Conservation (phyloP, 129 eudicot genomes). For the sunflower (Helianthus annuus) region DNA sequence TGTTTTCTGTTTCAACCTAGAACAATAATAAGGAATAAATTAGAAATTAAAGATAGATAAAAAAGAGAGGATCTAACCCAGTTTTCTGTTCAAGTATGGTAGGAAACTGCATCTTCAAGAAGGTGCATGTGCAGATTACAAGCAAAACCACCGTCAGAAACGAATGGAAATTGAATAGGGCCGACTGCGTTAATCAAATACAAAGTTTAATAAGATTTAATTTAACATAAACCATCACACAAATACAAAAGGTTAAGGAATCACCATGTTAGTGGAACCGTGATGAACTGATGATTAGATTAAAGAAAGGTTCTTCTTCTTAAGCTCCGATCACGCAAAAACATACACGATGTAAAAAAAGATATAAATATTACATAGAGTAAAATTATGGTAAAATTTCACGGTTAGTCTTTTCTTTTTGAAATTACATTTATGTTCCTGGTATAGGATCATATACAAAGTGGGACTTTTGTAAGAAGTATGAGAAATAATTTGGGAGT, state of each 20-base stretch:
- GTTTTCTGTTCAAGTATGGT: slow-evolving; percentile 93
- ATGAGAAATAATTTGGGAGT: too few species aligned
- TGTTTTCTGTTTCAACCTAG: too few species aligned
- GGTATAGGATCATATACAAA: too few species aligned
- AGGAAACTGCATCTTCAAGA: slow-evolving; percentile 92
- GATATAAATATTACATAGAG: not conserved
- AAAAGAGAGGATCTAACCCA: slow-evolving; percentile 42
- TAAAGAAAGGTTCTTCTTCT: too few species aligned
- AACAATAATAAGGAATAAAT: too few species aligned
- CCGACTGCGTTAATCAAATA: slow-evolving; percentile 55
- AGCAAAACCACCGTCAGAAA: slow-evolving; percentile 87
- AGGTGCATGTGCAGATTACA: slow-evolving; percentile 91
- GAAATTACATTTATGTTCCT: too few species aligned
- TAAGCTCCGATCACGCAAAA: slow-evolving; percentile 23
- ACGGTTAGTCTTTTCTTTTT: too few species aligned
- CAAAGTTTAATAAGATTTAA: not conserved
- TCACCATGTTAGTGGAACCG: slow-evolving; percentile 37
- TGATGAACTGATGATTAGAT: slow-evolving; percentile 14
- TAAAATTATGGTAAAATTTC: too few species aligned
- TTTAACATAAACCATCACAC: not conserved
- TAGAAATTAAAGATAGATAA: too few species aligned
- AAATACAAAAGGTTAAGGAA: not conserved
- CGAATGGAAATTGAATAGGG: slow-evolving; percentile 90
- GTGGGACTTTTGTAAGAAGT: too few species aligned
- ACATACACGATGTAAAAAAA: not conserved